Conservation (phyloP, 306 rosid species). For the Lathyrus aphaca region DNA sequence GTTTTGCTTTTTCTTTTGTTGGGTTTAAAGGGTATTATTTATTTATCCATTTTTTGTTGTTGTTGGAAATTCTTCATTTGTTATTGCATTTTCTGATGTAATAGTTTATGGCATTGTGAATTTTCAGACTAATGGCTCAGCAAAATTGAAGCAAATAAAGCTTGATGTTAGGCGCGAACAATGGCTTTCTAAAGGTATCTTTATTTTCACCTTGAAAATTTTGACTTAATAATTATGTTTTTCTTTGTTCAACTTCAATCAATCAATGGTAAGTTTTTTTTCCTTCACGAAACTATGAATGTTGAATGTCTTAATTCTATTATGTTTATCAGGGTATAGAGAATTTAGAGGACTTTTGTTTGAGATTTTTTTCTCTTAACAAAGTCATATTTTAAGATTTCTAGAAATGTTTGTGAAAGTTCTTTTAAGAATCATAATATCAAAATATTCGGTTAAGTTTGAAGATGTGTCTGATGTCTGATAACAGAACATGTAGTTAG, state of each 20-base stretch:
- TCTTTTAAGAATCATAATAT: constrained; percentile 12
- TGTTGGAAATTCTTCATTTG: background rate
- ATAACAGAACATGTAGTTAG: background rate
- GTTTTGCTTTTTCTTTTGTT: constrained; percentile 13
- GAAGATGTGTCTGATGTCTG: background rate
- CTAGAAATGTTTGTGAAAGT: background rate
- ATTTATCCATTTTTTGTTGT: background rate
- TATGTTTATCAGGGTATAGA: background rate
- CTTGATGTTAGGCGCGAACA: constrained; percentile 73
- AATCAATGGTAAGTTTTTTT: background rate
- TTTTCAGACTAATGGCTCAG: constrained; percentile 53
- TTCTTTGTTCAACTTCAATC: background rate
- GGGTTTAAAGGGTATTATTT: constrained; percentile 21
- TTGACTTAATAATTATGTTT: constrained; percentile 15
- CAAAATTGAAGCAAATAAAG: constrained; percentile 71
- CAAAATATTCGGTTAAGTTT: background rate
- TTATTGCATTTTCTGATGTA: background rate
- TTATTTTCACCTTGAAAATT: background rate
- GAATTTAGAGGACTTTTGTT: background rate
- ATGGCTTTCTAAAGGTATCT: constrained; percentile 69
- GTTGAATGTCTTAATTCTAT: constrained; percentile 17
- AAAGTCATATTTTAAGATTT: background rate
- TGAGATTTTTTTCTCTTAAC: background rate
- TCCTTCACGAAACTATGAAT: too few relatives aligned
- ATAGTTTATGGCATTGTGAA: constrained; percentile 15